Evolutionary conservation across 2,329 filamentous ascomycete species (phyloP).

Genomic region (Myrmaecium sp.): DNA sequence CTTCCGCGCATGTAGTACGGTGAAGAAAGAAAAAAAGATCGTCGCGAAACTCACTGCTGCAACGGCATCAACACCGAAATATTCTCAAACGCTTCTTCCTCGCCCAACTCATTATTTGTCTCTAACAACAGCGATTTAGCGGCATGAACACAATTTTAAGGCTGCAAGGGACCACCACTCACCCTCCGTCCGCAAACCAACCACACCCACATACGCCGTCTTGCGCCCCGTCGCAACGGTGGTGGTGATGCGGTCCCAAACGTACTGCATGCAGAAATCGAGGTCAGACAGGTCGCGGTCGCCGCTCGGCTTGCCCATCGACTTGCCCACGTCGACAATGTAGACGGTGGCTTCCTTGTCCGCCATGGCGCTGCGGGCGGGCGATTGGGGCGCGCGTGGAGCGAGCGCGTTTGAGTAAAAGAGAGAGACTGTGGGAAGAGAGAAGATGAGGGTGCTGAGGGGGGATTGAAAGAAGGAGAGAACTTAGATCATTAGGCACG

Average conservation of each 20-base stretch:
- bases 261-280: constrained; percentile 76
- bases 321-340: constrained; percentile 70
- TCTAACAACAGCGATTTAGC: constrained; percentile 20
- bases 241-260: constrained; percentile 82
- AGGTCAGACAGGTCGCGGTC: constrained; percentile 65
- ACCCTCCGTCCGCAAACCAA: constrained; percentile 67
- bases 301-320: constrained; percentile 60
- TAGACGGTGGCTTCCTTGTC: constrained; percentile 89
- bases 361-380: no score
- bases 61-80: constrained; percentile 54
- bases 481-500: no score
- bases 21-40: no score
- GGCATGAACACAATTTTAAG: background rate
- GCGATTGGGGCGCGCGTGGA: no score
- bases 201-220: constrained; percentile 57
- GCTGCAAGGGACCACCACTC: constrained; percentile 6
- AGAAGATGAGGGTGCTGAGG: no score
- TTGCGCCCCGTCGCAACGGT: constrained; percentile 57
- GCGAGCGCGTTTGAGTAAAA: no score
- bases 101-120: constrained; percentile 50
- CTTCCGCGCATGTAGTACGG: background rate
- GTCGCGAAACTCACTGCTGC: constrained; percentile 50
- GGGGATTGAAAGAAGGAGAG: no score
- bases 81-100: constrained; percentile 58
- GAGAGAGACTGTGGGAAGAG: no score